A percentile compares a stretch with the other conserved stretches of the same genome.
Conservation (phyloP, 495 filamentous ascomycete genomes). For the Xylaria telfairii region DNA sequence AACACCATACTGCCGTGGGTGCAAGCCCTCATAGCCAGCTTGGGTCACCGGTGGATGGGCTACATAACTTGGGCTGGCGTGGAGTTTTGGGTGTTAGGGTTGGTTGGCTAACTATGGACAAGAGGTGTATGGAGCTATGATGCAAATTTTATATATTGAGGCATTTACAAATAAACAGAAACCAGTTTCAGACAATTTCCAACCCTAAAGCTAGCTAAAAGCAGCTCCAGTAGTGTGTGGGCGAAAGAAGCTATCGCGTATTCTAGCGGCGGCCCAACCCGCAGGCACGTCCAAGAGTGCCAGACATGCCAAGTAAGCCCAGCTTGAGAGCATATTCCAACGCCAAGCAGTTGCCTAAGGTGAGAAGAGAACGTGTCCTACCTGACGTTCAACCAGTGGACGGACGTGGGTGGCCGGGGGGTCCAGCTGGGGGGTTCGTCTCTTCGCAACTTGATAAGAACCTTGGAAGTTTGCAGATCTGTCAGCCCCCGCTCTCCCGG, state of each 20-base stretch:
- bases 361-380: conserved; percentile 9
- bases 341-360: conserved; percentile 1
- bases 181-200: not conserved
- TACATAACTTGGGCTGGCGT: conserved; percentile 15
- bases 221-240: not conserved
- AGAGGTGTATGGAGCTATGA: conserved; percentile 25
- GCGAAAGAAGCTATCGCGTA: conserved; percentile 14
- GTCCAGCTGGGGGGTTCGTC: conserved; percentile 16
- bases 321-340: not conserved
- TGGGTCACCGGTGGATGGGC: conserved; percentile 2
- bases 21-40: conserved; percentile 13
- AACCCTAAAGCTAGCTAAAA: not conserved
- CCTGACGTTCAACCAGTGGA: conserved; percentile 15
- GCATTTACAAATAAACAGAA: conserved; percentile 11
- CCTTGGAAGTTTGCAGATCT: conserved; percentile 17
- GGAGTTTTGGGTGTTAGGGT: conserved; percentile 21
- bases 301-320: not conserved
- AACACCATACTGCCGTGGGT: conserved; percentile 20
- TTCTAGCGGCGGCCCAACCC: conserved; percentile 23
- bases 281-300: not conserved
- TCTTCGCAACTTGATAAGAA: conserved; percentile 12
- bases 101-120: conserved; percentile 22
- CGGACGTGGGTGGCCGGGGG: conserved; percentile 6
- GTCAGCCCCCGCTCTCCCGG: conserved; percentile 19
- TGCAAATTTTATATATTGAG: not conserved